phyloP scores from a whole-genome alignment of 2,329 filamentous ascomycete species.

The Phialocephala sp. region DNA sequence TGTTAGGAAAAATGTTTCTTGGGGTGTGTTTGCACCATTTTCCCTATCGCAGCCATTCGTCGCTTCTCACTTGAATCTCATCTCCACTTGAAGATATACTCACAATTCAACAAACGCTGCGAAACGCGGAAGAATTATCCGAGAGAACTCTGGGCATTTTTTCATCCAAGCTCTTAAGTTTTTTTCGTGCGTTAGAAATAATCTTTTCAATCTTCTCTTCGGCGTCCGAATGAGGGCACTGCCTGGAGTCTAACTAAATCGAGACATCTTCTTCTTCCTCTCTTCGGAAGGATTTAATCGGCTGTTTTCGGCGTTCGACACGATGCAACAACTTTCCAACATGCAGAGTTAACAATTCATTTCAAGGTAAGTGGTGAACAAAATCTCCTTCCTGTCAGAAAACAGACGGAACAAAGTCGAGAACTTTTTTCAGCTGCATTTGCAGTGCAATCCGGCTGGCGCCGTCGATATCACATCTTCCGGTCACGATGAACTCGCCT shows the following conservation, averaged over 20 bases:
- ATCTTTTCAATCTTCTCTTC: too few species aligned
- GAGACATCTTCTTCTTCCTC: too few species aligned
- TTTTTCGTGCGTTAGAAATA: background rate
- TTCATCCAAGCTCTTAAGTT: background rate
- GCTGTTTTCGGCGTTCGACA: background rate
- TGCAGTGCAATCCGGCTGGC: conserved; percentile 4
- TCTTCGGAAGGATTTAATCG: background rate
- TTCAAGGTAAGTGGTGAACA: conserved; percentile 1
- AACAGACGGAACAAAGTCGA: background rate
- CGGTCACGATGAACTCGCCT: conserved; percentile 10
- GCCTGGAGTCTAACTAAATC: too few species aligned
- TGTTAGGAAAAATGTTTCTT: background rate
- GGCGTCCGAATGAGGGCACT: too few species aligned
- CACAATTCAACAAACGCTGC: background rate
- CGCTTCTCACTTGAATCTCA: background rate
- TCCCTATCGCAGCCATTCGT: background rate
- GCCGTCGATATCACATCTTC: background rate
- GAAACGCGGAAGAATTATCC: background rate
- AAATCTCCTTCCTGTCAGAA: background rate
- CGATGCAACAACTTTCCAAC: background rate
- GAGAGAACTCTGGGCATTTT: background rate
- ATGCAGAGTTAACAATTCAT: background rate
- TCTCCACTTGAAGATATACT: background rate
- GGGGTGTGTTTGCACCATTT: background rate
- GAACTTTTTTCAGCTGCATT: conserved; percentile 8